These are phyloP conservation scores for Aspergillus ellipticus DNA, from an alignment of 495 filamentous ascomycete species.

Conservation along the genomic window DNA sequence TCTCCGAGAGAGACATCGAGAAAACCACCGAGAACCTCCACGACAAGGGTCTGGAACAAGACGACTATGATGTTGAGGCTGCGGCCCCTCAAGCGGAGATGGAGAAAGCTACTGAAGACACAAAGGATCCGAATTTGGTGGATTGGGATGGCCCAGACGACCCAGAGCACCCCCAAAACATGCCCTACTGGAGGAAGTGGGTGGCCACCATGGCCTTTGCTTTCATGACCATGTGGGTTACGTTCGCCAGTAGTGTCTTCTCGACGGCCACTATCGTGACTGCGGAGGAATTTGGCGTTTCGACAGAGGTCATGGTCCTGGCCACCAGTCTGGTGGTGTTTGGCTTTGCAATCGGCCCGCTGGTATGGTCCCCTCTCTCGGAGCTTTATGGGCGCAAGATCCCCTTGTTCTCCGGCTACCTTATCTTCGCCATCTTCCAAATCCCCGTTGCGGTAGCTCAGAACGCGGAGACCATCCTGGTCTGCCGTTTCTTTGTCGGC, in stretches of 20 bases:
- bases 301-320: conserved; percentile 52
- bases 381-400: conserved; percentile 55
- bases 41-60: conserved; percentile 11
- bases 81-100: conserved; percentile 2
- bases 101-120: conserved; percentile 18
- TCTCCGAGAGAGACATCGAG: conserved; percentile 4
- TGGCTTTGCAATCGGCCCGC: conserved; percentile 51
- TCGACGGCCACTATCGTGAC: conserved; percentile 49
- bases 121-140: conserved; percentile 40
- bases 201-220: conserved; percentile 60
- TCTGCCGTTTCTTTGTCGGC: conserved; percentile 60
- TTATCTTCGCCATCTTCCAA: conserved; percentile 57
- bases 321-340: conserved; percentile 56
- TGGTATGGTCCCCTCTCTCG: conserved; percentile 53
- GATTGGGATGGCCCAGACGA: conserved; percentile 53
- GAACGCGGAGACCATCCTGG: conserved; percentile 55
- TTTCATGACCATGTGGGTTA: conserved; percentile 55
- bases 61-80: conserved; percentile 8
- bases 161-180: conserved; percentile 71
- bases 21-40: conserved; percentile 1
- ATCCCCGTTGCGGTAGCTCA: conserved; percentile 59
- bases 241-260: conserved; percentile 59
- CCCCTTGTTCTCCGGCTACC: conserved; percentile 55
- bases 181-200: conserved; percentile 61
- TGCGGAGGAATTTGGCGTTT: conserved; percentile 48